Percentiles rank a stretch among this genome's conserved stretches.
Evolutionary conservation across 345 rosid genomes (phyloP).

Genomic region (Eucalyptus tenuipes): DNA sequence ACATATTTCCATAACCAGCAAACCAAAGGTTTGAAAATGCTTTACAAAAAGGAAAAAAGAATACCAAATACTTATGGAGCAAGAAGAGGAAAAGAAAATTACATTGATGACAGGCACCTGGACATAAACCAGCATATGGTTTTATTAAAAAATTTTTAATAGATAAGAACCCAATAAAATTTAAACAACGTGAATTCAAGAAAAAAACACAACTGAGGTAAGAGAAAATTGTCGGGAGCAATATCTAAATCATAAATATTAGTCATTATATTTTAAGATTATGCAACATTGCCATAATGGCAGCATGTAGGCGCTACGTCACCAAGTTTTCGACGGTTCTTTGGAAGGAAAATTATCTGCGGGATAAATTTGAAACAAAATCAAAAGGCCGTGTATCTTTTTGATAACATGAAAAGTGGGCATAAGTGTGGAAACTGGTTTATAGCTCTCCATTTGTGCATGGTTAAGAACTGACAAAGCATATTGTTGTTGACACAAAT

Average conservation of each 20-base stretch:
- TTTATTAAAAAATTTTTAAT: too few relatives aligned
- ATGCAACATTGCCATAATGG: neutral
- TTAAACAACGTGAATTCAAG: neutral
- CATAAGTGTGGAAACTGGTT: neutral
- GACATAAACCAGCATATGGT: neutral
- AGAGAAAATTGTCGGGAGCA: neutral
- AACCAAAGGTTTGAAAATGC: neutral
- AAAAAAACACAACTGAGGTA: neutral
- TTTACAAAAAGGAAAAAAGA: neutral
- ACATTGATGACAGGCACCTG: neutral
- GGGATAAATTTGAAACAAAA: neutral
- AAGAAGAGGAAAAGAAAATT: neutral
- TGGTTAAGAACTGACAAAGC: neutral
- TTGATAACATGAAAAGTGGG: neutral
- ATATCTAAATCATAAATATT: neutral
- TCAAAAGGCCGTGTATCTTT: neutral
- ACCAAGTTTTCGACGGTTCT: neutral
- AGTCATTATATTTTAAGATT: neutral
- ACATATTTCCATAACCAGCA: neutral
- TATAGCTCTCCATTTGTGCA: neutral
- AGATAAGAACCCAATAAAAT: neutral
- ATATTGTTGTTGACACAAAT: neutral
- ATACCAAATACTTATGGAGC: neutral
- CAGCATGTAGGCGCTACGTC: neutral
- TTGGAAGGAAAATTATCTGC: neutral